phyloP scores from a whole-genome alignment of 805 yeast genomes.

The Candida ascalaphidarum region DNA sequence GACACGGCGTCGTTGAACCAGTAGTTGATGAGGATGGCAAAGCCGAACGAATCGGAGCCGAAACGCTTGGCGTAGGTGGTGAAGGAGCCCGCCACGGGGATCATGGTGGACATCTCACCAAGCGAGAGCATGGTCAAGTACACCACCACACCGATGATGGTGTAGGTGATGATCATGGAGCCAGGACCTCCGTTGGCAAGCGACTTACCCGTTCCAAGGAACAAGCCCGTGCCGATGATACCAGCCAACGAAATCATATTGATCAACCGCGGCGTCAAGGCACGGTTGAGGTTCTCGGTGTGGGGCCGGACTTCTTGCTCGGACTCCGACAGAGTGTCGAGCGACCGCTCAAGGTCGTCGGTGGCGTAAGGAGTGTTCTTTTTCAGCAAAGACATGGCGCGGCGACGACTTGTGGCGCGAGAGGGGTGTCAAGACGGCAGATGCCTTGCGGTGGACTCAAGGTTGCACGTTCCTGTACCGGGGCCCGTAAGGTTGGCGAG shows the following conservation, averaged over 20 bases:
- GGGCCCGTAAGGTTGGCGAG: too few species aligned
- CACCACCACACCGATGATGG: conserved; percentile 34
- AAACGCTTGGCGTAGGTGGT: conserved; percentile 41
- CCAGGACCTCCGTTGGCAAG: conserved; percentile 20
- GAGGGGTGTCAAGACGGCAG: too few species aligned
- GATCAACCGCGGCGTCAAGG: conserved; percentile 11
- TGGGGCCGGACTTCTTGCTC: too few species aligned
- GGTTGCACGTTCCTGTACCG: too few species aligned
- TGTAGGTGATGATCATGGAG: conserved; percentile 23
- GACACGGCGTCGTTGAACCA: conserved; percentile 45
- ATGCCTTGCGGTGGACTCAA: too few species aligned
- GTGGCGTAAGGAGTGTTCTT: too few species aligned
- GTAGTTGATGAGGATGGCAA: conserved; percentile 41
- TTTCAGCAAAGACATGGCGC: too few species aligned
- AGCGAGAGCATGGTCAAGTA: conserved; percentile 44
- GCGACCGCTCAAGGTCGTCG: too few species aligned
- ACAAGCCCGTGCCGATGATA: conserved; percentile 27
- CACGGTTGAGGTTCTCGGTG: too few species aligned
- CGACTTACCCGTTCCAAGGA: conserved; percentile 22
- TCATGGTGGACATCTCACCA: conserved; percentile 49
- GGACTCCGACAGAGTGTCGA: too few species aligned
- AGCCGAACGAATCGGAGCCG: conserved; percentile 44
- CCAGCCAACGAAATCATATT: conserved; percentile 31
- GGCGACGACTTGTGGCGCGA: too few species aligned
- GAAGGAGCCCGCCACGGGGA: conserved; percentile 50